A percentile compares a stretch with the other conserved stretches of the same genome.
Evolutionary conservation across 441 rosid species (phyloP).

Genomic region (Corymbia citriodora): DNA sequence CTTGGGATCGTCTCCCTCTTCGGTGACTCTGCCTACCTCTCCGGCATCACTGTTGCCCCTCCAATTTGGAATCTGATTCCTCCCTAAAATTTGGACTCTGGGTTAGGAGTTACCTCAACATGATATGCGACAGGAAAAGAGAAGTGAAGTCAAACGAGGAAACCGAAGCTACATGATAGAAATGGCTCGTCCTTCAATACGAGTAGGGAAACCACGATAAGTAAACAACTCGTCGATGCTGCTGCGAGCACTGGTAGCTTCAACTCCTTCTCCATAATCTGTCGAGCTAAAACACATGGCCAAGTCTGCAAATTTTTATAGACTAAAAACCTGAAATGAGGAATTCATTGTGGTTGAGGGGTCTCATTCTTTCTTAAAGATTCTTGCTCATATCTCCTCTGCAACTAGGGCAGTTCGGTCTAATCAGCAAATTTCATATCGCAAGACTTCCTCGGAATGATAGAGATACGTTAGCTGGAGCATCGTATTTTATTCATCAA

Average conservation of each 20-base stretch:
- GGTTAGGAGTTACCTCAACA: not conserved
- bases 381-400: not conserved
- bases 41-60: not conserved
- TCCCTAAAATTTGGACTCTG: not conserved
- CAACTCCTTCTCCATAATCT: not conserved
- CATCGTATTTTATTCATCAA: not conserved
- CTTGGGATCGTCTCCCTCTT: not conserved
- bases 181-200: not conserved
- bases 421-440: not conserved
- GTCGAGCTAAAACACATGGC: not conserved
- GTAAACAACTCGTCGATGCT: not conserved
- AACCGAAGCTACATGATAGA: not conserved
- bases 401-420: not conserved
- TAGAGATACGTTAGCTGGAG: not conserved
- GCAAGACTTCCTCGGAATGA: not conserved
- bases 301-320: not conserved
- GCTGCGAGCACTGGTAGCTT: not conserved
- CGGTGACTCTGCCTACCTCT: not conserved
- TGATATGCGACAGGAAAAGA: not conserved
- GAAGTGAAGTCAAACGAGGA: not conserved
- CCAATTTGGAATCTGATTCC: not conserved
- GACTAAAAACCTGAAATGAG: not conserved
- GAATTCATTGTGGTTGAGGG: not conserved
- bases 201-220: not conserved
- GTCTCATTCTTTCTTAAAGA: not conserved